Evolutionary conservation across 148 eudicot species (phyloP).

Genomic region (Fagopyrum homotropicum): DNA sequence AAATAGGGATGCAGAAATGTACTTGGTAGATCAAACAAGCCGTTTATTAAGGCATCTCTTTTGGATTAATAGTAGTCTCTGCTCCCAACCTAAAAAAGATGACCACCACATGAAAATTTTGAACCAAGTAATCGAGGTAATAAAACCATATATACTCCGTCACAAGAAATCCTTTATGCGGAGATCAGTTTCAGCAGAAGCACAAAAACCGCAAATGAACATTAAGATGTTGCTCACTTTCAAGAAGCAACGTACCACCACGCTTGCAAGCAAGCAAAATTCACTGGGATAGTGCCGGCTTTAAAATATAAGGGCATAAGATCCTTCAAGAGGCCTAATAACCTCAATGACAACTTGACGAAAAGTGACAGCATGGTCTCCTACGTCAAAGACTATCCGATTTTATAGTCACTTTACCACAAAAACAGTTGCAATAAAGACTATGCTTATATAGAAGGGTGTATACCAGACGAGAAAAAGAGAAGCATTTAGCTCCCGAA

Average conservation of each 20-base stretch:
- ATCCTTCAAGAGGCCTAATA: conserved; percentile 97
- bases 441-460: neutral
- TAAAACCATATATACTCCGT: neutral
- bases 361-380: conserved; percentile 67
- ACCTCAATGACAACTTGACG: conserved; percentile 94
- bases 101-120: neutral
- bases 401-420: neutral
- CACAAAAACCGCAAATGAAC: neutral
- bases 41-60: conserved; percentile 78
- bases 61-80: conserved; percentile 31
- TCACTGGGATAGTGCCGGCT: conserved; percentile 94
- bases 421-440: neutral
- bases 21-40: conserved; percentile 88
- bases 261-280: conserved; percentile 95
- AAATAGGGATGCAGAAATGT: conserved; percentile 18
- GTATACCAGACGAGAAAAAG: neutral
- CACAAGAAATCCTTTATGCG: neutral
- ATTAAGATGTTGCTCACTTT: conserved; percentile 44
- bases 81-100: too few relatives aligned
- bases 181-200: neutral
- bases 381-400: conserved; percentile 31
- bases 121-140: neutral
- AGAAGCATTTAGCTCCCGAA: neutral
- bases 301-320: conserved; percentile 95
- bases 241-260: conserved; percentile 96